Base-by-base conservation (phyloP, 2,329 filamentous ascomycete genomes). In the Capronia coronata region DNA sequence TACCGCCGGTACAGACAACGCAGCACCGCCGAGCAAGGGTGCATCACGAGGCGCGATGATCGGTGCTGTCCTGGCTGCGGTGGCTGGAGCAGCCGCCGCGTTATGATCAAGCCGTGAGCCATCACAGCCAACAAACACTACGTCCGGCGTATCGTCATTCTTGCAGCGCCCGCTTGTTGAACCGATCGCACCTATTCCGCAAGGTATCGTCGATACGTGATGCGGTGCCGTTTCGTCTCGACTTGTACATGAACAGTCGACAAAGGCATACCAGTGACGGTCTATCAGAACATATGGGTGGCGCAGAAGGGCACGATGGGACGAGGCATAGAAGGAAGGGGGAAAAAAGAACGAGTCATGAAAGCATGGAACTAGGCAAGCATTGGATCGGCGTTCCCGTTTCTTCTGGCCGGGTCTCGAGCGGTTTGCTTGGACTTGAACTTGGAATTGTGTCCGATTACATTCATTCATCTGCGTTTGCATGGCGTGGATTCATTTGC, bases 1-100 rank as follows among this genome's bases (percentile, higher is more conserved):
- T n/a, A n/a, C n/a, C n/a, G n/a, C n/a, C n/a, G n/a, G n/a, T 27
- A 22, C 44, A 7, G 50, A 27, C 43, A 30, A 51, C 43, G 25
- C 38, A 2, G 38, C 38, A n/a, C 4, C 21, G 6, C 13, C 13
- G 11, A 21, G 38, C 19, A 50, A 47, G 13, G 44, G 29, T 14
- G 39, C 41, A 19, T 19, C 49, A 2, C 45, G 44, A 9, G 22
- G 11, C 18, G 19, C 49, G 9, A 39, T 42, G 21, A 9, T 52
- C 2, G 52, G 29, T 10, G 30, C 46, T 19, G 35, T 51, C 2
- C 18, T 49, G 3, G 52, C 48, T 23, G 38, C 29, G 7, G 7
- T 55, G 6, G 49, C 45, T 2, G 48, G 29, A 8, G 25, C 34
- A 10, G 40, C 43, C 13, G 11, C 13, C 1, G 38, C 13, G 8